Conservation (phyloP, 306 rosid species). For the Nissolia schottii region DNA sequence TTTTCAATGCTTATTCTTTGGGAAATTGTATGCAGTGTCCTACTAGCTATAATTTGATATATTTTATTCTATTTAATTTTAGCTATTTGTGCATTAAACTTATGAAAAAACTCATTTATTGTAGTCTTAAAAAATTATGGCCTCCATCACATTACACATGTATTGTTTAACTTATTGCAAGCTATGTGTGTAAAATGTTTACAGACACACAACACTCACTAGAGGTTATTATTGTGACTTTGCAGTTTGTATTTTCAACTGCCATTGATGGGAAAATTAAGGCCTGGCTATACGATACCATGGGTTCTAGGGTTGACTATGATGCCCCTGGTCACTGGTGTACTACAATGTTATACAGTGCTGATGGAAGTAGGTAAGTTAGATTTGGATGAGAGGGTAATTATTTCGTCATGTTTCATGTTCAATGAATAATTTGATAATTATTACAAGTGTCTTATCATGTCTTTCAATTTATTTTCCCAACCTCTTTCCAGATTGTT, state of each 20-base stretch:
- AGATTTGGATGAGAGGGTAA: not conserved
- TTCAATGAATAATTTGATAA: not conserved
- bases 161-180: not conserved
- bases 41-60: not conserved
- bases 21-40: slow-evolving; percentile 4
- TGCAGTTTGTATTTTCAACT: slow-evolving; percentile 86
- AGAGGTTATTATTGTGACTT: slow-evolving; percentile 26
- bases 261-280: slow-evolving; percentile 87
- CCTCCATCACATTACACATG: not conserved
- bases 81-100: not conserved
- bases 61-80: not conserved
- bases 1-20: slow-evolving; percentile 5
- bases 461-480: not conserved
- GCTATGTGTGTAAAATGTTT: not conserved
- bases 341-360: slow-evolving; percentile 78
- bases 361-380: slow-evolving; percentile 79
- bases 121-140: not conserved
- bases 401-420: not conserved
- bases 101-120: not conserved
- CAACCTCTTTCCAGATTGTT: slow-evolving; percentile 50
- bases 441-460: not conserved
- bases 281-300: slow-evolving; percentile 79
- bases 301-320: slow-evolving; percentile 85
- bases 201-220: not conserved
- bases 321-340: slow-evolving; percentile 91